Evolutionary conservation across 352 stramenopile genomes (phyloP).

Genomic region (Phytopythium aichiense): DNA sequence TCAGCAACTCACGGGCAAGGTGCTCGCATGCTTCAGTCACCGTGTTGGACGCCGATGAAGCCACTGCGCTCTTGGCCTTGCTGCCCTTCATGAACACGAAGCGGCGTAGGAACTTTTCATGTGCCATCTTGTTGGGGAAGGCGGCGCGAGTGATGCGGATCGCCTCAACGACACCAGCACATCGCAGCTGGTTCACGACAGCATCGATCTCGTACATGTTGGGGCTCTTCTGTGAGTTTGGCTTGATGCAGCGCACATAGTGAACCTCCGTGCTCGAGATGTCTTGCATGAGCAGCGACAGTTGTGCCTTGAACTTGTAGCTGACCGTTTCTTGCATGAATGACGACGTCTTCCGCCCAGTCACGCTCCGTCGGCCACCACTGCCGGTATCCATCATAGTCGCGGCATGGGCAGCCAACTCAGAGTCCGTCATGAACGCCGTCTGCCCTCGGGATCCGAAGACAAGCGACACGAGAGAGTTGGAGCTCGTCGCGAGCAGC

Average conservation of each 20-base stretch:
- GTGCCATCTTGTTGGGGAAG: conserved; percentile 93
- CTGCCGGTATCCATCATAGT: conserved; percentile 33
- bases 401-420: conserved; percentile 49
- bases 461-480: conserved; percentile 66
- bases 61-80: conserved; percentile 16
- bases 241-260: conserved; percentile 91
- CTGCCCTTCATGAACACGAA: conserved; percentile 73
- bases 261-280: conserved; percentile 84
- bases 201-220: conserved; percentile 79
- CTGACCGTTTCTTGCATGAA: conserved; percentile 89
- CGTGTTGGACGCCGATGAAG: conserved; percentile 24
- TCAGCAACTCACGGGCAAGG: conserved; percentile 44
- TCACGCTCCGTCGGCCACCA: conserved; percentile 33
- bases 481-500: conserved; percentile 62
- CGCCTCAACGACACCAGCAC: conserved; percentile 87
- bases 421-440: conserved; percentile 56
- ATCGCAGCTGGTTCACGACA: conserved; percentile 86
- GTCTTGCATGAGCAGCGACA: conserved; percentile 82
- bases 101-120: conserved; percentile 84
- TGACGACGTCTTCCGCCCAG: conserved; percentile 58
- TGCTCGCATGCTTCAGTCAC: conserved; percentile 64
- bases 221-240: conserved; percentile 80
- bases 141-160: conserved; percentile 88
- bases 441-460: conserved; percentile 52
- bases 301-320: conserved; percentile 88